Evolutionary conservation across 768 basidiomycete species (phyloP), one percentile per base, ranked within the genome.

Genomic region (Boletus sp.): DNA sequence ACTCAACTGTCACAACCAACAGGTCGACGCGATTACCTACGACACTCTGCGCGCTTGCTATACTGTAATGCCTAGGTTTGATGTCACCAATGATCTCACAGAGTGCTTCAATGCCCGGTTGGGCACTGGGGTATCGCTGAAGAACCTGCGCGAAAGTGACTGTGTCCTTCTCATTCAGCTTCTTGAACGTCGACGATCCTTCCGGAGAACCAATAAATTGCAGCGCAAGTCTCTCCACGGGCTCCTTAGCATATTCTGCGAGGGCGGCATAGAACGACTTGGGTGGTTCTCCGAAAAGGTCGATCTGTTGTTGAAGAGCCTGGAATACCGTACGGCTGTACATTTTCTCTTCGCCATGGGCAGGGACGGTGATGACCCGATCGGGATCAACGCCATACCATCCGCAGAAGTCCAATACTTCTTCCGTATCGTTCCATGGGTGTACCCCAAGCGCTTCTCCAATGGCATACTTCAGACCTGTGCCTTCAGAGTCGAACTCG

Each of bases 11-110:
- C 36, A 99, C 97, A 58, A 99, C 89, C 56, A 99, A 77, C 30
- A 99, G 77, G 72, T 99, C 96, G 8, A 99, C 94, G 55, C 90
- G 84, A 69, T 98, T 83, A 5, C 97, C 97, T 15, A 98, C 95
- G 54, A 90, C 94, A 66, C 89, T 90, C 73, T 98, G 96, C 35
- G 94, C 85, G 63, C 91, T 94, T 20, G 97, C 96, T 67, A 99
- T 99, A 72, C 93, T 96, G 74, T 99, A 99, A 73, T 98, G 97
- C 59, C 97, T 83, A 4, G 96, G 95, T 73, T 97, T 94, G 77
- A 93, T 98, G 70, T 97, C 94, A 1, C 93, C 95, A 45, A 98
- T 79, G 64, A 97, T 71, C 70, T 92, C 90, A 66, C 95, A 94
- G 4, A 97, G 80, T 54, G 80, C 85, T 73, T 92, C 92, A 37